A percentile compares a stretch with the other conserved stretches of the same genome.
These are phyloP conservation scores for Plasmodium billcollinsi DNA, from an alignment of 169 alveolate species.

Conservation along the genomic window DNA sequence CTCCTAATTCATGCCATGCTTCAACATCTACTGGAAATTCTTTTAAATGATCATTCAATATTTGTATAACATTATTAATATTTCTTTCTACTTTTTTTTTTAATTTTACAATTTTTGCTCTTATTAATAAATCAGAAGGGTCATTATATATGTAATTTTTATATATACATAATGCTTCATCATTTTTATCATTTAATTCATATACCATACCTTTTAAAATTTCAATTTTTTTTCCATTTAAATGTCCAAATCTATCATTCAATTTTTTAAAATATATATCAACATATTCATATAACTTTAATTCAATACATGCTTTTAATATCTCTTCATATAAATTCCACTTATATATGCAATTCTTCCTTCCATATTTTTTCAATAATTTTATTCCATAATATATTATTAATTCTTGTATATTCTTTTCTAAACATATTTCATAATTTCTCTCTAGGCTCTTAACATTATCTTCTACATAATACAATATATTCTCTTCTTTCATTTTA, in stretches of 20 bases:
- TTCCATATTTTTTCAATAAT: constrained; percentile 22
- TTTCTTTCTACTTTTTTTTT: constrained; percentile 48
- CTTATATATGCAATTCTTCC: constrained; percentile 22
- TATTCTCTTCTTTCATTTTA: constrained; percentile 41
- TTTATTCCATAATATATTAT: constrained; percentile 41
- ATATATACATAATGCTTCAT: constrained; percentile 62
- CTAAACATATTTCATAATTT: constrained; percentile 32
- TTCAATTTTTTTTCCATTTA: constrained; percentile 56
- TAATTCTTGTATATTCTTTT: constrained; percentile 62
- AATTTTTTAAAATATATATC: constrained; percentile 52
- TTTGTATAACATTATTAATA: constrained; percentile 71
- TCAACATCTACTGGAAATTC: constrained; percentile 77
- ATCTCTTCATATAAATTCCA: constrained; percentile 61
- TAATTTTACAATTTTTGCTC: constrained; percentile 68
- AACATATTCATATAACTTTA: constrained; percentile 52
- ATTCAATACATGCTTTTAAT: constrained; percentile 52
- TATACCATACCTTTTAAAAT: constrained; percentile 65
- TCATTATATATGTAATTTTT: constrained; percentile 28
- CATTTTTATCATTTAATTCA: constrained; percentile 53
- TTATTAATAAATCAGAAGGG: constrained; percentile 36
- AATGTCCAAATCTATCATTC: constrained; percentile 37
- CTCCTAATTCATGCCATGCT: constrained; percentile 79
- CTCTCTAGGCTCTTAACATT: constrained; percentile 16
- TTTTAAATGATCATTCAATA: constrained; percentile 76
- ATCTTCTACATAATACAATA: constrained; percentile 18